Percentiles rank a stretch among this genome's conserved stretches.
These are phyloP conservation scores for Dioscorea zingiberensis DNA, from an alignment of 106 monocot species.

Conservation along the genomic window DNA sequence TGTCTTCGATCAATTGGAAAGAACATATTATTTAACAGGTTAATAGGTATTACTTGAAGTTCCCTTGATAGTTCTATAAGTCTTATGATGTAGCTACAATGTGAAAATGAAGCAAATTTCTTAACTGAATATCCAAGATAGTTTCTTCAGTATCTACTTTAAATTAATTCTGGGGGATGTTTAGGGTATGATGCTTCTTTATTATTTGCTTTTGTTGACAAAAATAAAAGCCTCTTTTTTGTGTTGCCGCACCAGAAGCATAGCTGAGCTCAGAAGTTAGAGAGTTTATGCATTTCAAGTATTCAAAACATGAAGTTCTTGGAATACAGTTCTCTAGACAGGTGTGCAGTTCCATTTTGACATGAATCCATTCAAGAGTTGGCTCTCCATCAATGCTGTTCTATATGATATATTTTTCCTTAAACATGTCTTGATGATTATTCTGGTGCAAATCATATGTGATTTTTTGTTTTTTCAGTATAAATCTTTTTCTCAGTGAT, in stretches of 20 bases:
- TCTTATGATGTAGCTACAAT: too few species aligned
- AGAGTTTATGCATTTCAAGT: slow-evolving; percentile 8
- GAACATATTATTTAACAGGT: too few species aligned
- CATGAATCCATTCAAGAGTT: background rate
- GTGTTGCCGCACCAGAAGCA: background rate
- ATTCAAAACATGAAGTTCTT: slow-evolving; percentile 74
- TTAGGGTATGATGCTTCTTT: background rate
- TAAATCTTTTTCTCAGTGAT: slow-evolving; percentile 73
- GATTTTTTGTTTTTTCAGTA: slow-evolving; percentile 45
- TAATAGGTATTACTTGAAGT: too few species aligned
- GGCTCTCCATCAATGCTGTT: background rate
- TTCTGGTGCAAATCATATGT: background rate
- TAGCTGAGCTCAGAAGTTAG: too few species aligned
- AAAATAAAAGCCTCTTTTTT: background rate
- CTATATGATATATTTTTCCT: too few species aligned
- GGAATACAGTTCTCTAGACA: slow-evolving; percentile 72
- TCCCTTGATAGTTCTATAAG: too few species aligned
- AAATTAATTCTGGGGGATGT: background rate
- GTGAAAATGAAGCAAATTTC: background rate
- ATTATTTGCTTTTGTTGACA: background rate
- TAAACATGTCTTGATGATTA: too few species aligned
- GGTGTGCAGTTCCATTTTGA: slow-evolving; percentile 41
- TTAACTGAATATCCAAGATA: background rate
- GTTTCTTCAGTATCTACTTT: background rate
- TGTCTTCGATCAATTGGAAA: too few species aligned